phyloP scores from a whole-genome alignment of 1,284 basidiomycete genomes.

The Inonotus hispidus region DNA sequence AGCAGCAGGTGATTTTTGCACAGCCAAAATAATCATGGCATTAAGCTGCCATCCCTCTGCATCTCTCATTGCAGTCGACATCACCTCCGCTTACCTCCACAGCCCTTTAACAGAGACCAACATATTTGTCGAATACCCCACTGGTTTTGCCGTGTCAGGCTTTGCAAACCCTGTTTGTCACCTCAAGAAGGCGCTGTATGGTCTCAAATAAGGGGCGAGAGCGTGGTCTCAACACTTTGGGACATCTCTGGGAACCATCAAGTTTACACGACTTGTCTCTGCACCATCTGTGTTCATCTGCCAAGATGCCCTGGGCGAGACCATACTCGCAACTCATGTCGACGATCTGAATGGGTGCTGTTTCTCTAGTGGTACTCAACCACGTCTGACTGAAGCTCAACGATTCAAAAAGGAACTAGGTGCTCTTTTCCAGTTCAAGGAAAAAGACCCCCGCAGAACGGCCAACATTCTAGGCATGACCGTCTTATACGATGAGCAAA shows the following conservation, averaged over 20 bases:
- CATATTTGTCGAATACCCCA: slow-evolving; percentile 26
- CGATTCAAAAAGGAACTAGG: slow-evolving; percentile 6
- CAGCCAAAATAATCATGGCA: background rate
- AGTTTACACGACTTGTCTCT: slow-evolving; percentile 18
- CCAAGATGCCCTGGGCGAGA: slow-evolving; percentile 19
- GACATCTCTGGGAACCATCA: slow-evolving; percentile 15
- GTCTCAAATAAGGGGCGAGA: slow-evolving; percentile 28
- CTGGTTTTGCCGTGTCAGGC: slow-evolving; percentile 19
- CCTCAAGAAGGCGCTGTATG: slow-evolving; percentile 24
- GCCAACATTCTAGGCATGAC: slow-evolving; percentile 19
- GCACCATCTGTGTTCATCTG: slow-evolving; percentile 28
- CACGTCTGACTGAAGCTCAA: background rate
- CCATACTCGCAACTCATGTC: slow-evolving; percentile 30
- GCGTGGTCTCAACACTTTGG: slow-evolving; percentile 25
- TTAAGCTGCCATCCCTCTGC: slow-evolving; percentile 12
- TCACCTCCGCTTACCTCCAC: slow-evolving; percentile 24
- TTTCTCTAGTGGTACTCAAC: background rate
- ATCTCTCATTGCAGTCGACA: slow-evolving; percentile 29
- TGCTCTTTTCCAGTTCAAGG: background rate
- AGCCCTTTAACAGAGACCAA: slow-evolving; percentile 19
- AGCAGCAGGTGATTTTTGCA: background rate
- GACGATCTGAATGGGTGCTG: slow-evolving; percentile 26
- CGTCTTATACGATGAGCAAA: background rate
- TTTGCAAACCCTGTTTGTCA: slow-evolving; percentile 18
- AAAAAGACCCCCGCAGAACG: slow-evolving; percentile 12